Conservation (phyloP, 257 asterid genomes). For the Solanum pinnatisectum region DNA sequence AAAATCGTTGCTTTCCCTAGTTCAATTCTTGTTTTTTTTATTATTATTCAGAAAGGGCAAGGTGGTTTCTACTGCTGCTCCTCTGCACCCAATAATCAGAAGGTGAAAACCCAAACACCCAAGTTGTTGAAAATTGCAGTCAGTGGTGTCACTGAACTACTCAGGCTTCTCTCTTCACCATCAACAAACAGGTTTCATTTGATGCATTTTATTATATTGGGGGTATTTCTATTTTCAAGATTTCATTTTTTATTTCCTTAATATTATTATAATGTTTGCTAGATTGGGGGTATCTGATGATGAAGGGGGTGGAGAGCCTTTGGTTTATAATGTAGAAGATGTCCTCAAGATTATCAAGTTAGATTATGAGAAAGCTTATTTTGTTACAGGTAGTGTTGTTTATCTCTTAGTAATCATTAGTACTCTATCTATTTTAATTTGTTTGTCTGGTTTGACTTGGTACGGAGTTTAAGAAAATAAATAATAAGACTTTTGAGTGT, state of each 20-base stretch:
- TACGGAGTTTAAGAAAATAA: neutral
- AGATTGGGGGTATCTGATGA: constrained; percentile 25
- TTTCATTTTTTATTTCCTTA: neutral
- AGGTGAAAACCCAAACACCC: constrained; percentile 35
- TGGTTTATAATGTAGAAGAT: constrained; percentile 37
- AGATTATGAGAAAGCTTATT: constrained; percentile 69
- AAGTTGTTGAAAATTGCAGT: constrained; percentile 49
- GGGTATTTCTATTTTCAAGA: neutral
- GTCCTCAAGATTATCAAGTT: constrained; percentile 47
- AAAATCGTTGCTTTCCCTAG: neutral
- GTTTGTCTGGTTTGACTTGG: neutral
- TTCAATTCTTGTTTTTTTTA: neutral
- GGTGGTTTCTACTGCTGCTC: constrained; percentile 48
- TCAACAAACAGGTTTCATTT: constrained; percentile 13
- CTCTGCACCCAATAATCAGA: constrained; percentile 17
- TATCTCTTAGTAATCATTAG: neutral
- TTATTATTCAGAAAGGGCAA: constrained; percentile 12
- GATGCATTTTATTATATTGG: neutral
- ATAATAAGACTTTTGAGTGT: neutral
- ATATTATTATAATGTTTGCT: neutral
- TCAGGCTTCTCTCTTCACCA: constrained; percentile 41
- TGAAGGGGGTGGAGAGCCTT: constrained; percentile 20
- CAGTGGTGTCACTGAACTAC: constrained; percentile 49
- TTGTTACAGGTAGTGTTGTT: constrained; percentile 54
- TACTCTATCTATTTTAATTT: neutral